Conservation (phyloP, 164 flowering plant species). For the Litsea cubeba region DNA sequence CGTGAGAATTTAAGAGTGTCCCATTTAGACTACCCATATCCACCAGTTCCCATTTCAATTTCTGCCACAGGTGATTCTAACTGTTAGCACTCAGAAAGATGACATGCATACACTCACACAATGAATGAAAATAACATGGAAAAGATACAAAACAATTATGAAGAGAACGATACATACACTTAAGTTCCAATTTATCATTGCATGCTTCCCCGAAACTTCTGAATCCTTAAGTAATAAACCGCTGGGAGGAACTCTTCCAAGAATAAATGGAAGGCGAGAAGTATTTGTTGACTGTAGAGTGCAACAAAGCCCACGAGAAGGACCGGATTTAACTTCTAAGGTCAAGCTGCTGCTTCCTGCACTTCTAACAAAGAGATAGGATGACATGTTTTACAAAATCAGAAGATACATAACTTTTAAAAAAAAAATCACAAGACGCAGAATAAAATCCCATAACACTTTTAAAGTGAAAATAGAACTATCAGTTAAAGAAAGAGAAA, state of each 20-base stretch:
- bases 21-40: constrained; percentile 99
- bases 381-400: constrained; percentile 51
- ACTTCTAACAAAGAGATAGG: constrained; percentile 68
- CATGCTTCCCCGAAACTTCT: constrained; percentile 98
- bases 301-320: constrained; percentile 55
- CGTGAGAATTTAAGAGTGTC: constrained; percentile 66
- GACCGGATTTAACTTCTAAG: constrained; percentile 85
- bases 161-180: constrained; percentile 33
- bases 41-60: constrained; percentile 84
- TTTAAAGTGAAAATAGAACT: too few relatives aligned
- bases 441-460: not conserved
- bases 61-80: constrained; percentile 42
- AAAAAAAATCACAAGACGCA: too few relatives aligned
- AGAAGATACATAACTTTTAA: constrained; percentile 2
- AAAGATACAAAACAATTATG: not conserved
- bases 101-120: not conserved
- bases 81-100: not conserved
- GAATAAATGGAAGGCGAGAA: constrained; percentile 67
- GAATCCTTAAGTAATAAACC: constrained; percentile 67
- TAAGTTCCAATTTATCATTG: constrained; percentile 77
- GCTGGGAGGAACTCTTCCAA: constrained; percentile 91
- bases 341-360: constrained; percentile 90
- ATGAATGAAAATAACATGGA: not conserved
- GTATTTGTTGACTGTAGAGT: constrained; percentile 49
- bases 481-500: constrained; percentile 18